Evolutionary conservation across 306 rosid species (phyloP), one percentile per base, ranked within the genome.

Genomic region (Begonia peltatifolia): DNA sequence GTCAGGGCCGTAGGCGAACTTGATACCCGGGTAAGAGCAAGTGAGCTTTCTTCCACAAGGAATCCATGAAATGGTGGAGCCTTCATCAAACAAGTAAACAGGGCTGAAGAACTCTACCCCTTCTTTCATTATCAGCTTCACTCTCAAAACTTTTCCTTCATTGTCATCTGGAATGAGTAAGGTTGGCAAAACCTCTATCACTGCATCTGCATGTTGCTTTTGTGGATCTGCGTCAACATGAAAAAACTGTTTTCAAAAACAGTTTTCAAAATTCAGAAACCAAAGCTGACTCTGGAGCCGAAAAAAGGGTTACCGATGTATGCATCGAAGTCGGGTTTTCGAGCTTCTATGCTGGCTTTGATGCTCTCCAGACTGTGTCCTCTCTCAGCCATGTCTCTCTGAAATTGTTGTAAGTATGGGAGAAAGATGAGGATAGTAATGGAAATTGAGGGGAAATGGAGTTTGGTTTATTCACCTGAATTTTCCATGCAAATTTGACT

Each of bases 311-410:
- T 80, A 90, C 99, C 99, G 50, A 92, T 92, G 59, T 57, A 92
- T 16, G 99, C 99, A 1, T 92, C 99, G 47, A 92, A 92, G 52
- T 92, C 99, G 48, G 99, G 99, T 58, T 92, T 92, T 44, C 99
- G 76, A 48, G 96, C 96, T 75, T 92, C 87, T 42, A 92, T 92
- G 59, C 99, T 92, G 67, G 96, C 99, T 72, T 92, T 92, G 77
- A 92, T 92, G 77, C 99, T 92, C 71, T 92, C 99, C 41, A 92
- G 99, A 57, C 99, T 92, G 49, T 92, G 99, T 53, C 99, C 99
- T 57, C 99, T 88, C 56, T 92, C 99, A 30, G 99, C 94, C 99
- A 92, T 92, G 76, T 92, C 99, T 63, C 99, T 83, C 99, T 92
- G 70, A 54, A 50, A 60, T 64, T 58, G 41, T 72, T 12, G 64